Evolutionary conservation across 129 eudicot species (phyloP).

Genomic region (Dittrichia graveolens): DNA sequence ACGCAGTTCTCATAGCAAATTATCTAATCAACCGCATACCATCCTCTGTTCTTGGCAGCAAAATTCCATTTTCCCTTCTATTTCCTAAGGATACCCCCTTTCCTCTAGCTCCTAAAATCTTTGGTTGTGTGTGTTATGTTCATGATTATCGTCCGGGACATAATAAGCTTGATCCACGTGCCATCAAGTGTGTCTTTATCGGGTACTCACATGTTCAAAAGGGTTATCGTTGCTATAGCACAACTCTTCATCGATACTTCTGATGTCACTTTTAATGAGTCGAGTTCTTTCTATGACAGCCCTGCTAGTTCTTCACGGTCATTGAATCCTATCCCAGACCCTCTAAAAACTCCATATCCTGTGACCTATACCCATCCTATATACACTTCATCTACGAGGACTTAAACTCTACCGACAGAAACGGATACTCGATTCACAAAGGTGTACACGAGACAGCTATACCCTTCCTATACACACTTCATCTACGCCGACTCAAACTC

Average conservation of each 20-base stretch:
- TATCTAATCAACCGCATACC: conserved; percentile 6
- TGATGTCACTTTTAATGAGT: neutral
- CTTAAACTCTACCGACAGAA: neutral
- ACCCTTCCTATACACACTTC: neutral
- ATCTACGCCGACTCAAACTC: neutral
- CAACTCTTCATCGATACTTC: neutral
- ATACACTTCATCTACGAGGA: too few species aligned
- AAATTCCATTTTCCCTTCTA: neutral
- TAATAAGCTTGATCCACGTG: neutral
- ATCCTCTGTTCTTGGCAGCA: neutral
- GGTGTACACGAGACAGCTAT: neutral
- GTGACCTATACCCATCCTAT: too few species aligned
- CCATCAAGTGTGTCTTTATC: neutral
- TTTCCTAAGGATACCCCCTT: too few species aligned
- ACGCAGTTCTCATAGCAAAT: neutral
- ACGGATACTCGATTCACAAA: neutral
- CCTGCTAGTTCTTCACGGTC: neutral
- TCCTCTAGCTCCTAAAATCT: neutral
- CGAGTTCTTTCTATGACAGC: neutral
- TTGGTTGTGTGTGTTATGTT: neutral
- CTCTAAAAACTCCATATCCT: too few species aligned
- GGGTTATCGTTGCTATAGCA: too few species aligned
- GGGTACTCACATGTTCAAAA: neutral
- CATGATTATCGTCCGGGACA: neutral
- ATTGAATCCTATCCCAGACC: too few species aligned